Percentiles rank a stretch among this genome's conserved stretches.
These are phyloP conservation scores for Thymus quinquecostatus DNA, from an alignment of 257 asterid species.

Conservation along the genomic window DNA sequence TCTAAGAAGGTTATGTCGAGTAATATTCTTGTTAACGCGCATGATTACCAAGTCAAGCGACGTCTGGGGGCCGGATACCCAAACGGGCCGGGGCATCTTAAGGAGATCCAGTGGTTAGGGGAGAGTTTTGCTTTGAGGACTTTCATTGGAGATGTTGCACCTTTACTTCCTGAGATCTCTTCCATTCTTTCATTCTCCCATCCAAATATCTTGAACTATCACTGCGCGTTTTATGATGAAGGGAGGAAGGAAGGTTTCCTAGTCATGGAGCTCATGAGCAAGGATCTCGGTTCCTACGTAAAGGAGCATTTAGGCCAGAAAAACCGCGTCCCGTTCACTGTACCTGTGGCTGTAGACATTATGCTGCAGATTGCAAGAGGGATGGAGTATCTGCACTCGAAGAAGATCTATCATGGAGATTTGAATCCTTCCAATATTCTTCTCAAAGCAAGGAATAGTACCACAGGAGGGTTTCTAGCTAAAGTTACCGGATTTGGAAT, in stretches of 20 bases:
- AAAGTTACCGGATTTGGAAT: constrained; percentile 70
- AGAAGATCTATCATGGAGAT: constrained; percentile 68
- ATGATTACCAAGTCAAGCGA: constrained; percentile 65
- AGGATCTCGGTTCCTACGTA: constrained; percentile 56
- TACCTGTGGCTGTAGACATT: constrained; percentile 71
- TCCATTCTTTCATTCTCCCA: constrained; percentile 62
- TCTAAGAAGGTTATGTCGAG: constrained; percentile 48
- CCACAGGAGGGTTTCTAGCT: constrained; percentile 58
- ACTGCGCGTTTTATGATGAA: constrained; percentile 76
- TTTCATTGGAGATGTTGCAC: constrained; percentile 63
- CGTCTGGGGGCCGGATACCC: constrained; percentile 56
- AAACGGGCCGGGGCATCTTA: constrained; percentile 56
- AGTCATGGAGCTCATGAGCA: constrained; percentile 83
- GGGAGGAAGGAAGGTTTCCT: constrained; percentile 79
- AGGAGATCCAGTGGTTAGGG: constrained; percentile 93
- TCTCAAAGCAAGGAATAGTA: constrained; percentile 54
- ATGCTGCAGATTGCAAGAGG: constrained; percentile 93
- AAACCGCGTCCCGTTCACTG: constrained; percentile 58
- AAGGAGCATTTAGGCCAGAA: constrained; percentile 64
- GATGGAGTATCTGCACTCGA: constrained; percentile 84
- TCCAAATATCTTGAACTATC: constrained; percentile 71
- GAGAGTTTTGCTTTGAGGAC: constrained; percentile 72
- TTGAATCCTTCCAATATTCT: constrained; percentile 74
- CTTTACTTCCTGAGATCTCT: constrained; percentile 53
- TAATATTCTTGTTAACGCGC: constrained; percentile 49